A percentile compares a stretch with the other conserved stretches of the same genome.
These are phyloP conservation scores for Saccharum officinarum DNA, from an alignment of 176 grass and related monocot genomes.

Conservation along the genomic window DNA sequence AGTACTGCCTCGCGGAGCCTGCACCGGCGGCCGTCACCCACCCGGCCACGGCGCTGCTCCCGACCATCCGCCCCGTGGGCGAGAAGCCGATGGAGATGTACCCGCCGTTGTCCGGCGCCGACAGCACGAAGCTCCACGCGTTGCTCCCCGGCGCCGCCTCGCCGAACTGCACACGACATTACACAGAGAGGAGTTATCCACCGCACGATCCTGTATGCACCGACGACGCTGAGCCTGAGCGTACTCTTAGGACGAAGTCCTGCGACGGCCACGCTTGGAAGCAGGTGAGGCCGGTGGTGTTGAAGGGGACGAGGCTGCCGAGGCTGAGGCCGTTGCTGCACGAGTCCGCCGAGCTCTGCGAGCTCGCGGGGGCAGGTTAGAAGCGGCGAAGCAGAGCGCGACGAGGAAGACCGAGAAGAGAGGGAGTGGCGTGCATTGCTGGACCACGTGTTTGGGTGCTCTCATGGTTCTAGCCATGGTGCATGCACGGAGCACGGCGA, in stretches of 20 bases:
- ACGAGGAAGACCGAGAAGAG: background rate
- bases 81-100: conserved; percentile 57
- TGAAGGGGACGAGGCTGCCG: conserved; percentile 44
- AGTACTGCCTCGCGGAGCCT: conserved; percentile 51
- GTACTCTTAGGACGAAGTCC: conserved; percentile 55
- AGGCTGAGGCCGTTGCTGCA: conserved; percentile 36
- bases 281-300: conserved; percentile 49
- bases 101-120: conserved; percentile 58
- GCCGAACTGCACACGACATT: conserved; percentile 18
- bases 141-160: conserved; percentile 4
- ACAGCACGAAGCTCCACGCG: conserved; percentile 69
- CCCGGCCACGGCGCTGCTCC: conserved; percentile 54
- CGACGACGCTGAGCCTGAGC: background rate
- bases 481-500: background rate
- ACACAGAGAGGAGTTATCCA: background rate
- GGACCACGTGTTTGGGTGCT: background rate
- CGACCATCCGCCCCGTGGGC: conserved; percentile 47
- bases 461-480: background rate
- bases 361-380: background rate
- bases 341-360: conserved; percentile 41
- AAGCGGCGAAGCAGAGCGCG: conserved; percentile 14
- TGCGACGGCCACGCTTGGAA: conserved; percentile 47
- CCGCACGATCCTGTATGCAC: background rate
- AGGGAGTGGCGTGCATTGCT: background rate
- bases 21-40: conserved; percentile 26